phyloP scores from a whole-genome alignment of 805 yeast genomes.

The Starmera quercuum region DNA sequence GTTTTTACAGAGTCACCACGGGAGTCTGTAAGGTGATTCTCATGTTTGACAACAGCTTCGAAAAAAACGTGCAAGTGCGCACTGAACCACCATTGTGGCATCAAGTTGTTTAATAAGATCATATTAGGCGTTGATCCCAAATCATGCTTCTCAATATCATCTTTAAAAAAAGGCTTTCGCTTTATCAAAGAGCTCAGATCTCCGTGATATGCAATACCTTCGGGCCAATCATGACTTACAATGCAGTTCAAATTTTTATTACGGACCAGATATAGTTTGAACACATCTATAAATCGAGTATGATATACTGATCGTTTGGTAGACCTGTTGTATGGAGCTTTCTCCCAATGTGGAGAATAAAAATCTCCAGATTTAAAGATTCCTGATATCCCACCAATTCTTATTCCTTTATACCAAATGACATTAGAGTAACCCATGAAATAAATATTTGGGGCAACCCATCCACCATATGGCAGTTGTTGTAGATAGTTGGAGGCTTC shows the following conservation, averaged over 20 bases:
- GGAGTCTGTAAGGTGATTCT: not conserved
- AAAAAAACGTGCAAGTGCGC: conserved; percentile 83
- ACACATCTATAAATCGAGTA: conserved; percentile 48
- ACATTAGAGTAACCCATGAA: conserved; percentile 75
- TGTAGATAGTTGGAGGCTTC: conserved; percentile 76
- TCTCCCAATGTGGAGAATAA: conserved; percentile 31
- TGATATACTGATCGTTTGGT: conserved; percentile 61
- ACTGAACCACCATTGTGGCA: conserved; percentile 76
- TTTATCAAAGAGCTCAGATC: conserved; percentile 39
- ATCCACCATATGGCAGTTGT: conserved; percentile 80
- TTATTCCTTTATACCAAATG: conserved; percentile 65
- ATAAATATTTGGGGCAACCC: conserved; percentile 85
- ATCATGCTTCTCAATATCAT: conserved; percentile 49
- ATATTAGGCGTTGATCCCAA: conserved; percentile 71
- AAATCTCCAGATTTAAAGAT: conserved; percentile 56
- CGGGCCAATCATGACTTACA: conserved; percentile 94
- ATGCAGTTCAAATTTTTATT: conserved; percentile 41
- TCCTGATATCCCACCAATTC: conserved; percentile 81
- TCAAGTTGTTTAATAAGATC: conserved; percentile 41
- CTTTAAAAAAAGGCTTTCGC: conserved; percentile 58
- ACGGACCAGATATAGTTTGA: conserved; percentile 42
- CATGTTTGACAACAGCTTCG: conserved; percentile 45
- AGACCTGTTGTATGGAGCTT: conserved; percentile 38
- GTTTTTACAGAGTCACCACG: conserved; percentile 4
- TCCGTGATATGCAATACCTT: conserved; percentile 63